These are phyloP conservation scores for Dissophora globulifera DNA, from an alignment of 192 early-diverging fungal species.

Conservation along the genomic window DNA sequence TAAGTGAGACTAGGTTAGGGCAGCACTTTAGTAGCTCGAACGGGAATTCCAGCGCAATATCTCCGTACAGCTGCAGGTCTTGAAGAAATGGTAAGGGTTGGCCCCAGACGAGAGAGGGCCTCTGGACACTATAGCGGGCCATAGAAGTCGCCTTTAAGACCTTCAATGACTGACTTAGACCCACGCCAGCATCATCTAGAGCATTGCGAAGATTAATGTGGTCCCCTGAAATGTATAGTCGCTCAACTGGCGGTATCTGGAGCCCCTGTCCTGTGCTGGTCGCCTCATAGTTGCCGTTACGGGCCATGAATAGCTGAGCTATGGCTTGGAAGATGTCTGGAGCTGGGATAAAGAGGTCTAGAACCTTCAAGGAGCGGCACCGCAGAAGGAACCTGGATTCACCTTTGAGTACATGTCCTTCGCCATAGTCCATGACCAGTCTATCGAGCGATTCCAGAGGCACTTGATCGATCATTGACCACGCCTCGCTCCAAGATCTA, in stretches of 20 bases:
- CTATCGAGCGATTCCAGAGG: constrained; percentile 20
- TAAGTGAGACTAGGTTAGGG: constrained; percentile 21
- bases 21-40: constrained; percentile 19
- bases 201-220: constrained; percentile 21
- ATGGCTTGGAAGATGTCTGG: constrained; percentile 18
- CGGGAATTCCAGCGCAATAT: constrained; percentile 42
- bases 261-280: not conserved
- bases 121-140: not conserved
- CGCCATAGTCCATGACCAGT: constrained; percentile 36
- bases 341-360: constrained; percentile 30
- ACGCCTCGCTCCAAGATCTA: constrained; percentile 33
- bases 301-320: constrained; percentile 6
- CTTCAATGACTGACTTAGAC: constrained; percentile 14
- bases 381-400: constrained; percentile 9
- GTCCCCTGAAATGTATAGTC: constrained; percentile 29
- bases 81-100: constrained; percentile 28
- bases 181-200: constrained; percentile 24
- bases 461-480: constrained; percentile 34
- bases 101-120: constrained; percentile 21
- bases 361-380: constrained; percentile 18
- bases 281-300: too few species aligned
- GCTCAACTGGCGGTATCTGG: constrained; percentile 23
- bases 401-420: constrained; percentile 3
- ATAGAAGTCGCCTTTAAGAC: constrained; percentile 41
- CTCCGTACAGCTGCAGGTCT: constrained; percentile 38